Conservation (phyloP, 129 eudicot genomes). For the Smallanthus sonchifolius region DNA sequence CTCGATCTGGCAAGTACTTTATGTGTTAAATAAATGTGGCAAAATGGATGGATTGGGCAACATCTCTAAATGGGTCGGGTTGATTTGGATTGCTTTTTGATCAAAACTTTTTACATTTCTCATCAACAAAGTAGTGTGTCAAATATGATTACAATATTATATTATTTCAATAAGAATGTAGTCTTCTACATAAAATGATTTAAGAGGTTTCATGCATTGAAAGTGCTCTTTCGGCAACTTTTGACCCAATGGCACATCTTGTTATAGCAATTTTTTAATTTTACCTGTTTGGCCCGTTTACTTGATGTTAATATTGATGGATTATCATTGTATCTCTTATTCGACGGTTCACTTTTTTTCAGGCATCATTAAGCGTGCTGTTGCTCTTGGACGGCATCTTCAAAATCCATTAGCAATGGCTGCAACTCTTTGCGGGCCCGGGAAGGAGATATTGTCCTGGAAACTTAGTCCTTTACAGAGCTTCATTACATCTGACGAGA, state of each 20-base stretch:
- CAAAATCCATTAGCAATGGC: constrained; percentile 91
- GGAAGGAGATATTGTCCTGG: constrained; percentile 81
- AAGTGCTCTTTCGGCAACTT: background rate
- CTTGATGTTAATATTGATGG: background rate
- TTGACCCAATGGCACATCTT: background rate
- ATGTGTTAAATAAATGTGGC: background rate
- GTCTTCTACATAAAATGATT: background rate
- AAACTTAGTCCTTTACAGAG: constrained; percentile 63
- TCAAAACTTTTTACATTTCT: background rate
- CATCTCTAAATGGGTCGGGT: background rate
- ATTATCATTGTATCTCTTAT: background rate
- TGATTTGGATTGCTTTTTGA: background rate
- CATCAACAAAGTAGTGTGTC: background rate
- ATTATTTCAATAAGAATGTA: background rate
- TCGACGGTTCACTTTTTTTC: background rate
- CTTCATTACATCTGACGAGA: constrained; percentile 81
- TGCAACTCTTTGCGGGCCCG: constrained; percentile 81
- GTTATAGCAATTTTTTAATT: background rate
- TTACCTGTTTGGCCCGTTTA: background rate
- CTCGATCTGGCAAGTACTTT: constrained; percentile 46
- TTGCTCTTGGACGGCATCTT: constrained; percentile 83
- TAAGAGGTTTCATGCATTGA: background rate
- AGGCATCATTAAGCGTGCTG: constrained; percentile 90
- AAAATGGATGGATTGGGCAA: background rate
- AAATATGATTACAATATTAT: background rate